phyloP scores from a whole-genome alignment of 208 protist species.

The Phytomonas sp. region DNA sequence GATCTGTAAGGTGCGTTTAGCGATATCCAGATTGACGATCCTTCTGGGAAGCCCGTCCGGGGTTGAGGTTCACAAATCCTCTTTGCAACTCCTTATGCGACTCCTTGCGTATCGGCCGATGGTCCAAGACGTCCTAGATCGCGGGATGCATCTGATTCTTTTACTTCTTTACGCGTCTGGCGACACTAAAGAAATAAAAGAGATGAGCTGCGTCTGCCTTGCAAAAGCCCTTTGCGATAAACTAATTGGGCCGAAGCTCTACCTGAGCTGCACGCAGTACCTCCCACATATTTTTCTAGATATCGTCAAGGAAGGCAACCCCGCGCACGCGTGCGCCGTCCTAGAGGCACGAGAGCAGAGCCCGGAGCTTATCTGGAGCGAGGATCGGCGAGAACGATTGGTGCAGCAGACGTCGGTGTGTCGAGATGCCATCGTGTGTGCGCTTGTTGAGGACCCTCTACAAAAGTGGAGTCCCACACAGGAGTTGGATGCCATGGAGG shows the following conservation, averaged over 20 bases:
- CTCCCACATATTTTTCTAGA: slow-evolving; percentile 88
- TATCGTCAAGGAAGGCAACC: slow-evolving; percentile 78
- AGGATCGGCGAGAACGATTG: slow-evolving; percentile 45
- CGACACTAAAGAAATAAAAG: slow-evolving; percentile 24
- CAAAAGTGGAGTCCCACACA: slow-evolving; percentile 46
- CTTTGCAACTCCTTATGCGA: slow-evolving; percentile 25
- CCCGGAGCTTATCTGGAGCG: slow-evolving; percentile 92
- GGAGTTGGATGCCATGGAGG: not conserved
- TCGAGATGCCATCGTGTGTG: slow-evolving; percentile 23
- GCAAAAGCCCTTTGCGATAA: slow-evolving; percentile 70
- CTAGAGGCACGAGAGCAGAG: slow-evolving; percentile 87
- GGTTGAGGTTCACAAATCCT: not conserved
- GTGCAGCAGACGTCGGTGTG: slow-evolving; percentile 18
- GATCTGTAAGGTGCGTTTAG: not conserved
- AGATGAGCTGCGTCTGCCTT: slow-evolving; percentile 41
- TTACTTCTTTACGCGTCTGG: slow-evolving; percentile 55
- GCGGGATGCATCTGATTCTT: slow-evolving; percentile 69
- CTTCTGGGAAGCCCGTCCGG: not conserved
- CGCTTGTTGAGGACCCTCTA: slow-evolving; percentile 24
- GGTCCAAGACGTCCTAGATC: slow-evolving; percentile 62
- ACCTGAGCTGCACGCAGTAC: slow-evolving; percentile 57
- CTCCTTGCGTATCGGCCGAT: slow-evolving; percentile 37
- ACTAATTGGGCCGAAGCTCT: slow-evolving; percentile 79
- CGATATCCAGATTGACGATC: not conserved
- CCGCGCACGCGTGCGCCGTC: slow-evolving; percentile 56